phyloP scores from a whole-genome alignment of 768 basidiomycete species.

The Terana coerulea region DNA sequence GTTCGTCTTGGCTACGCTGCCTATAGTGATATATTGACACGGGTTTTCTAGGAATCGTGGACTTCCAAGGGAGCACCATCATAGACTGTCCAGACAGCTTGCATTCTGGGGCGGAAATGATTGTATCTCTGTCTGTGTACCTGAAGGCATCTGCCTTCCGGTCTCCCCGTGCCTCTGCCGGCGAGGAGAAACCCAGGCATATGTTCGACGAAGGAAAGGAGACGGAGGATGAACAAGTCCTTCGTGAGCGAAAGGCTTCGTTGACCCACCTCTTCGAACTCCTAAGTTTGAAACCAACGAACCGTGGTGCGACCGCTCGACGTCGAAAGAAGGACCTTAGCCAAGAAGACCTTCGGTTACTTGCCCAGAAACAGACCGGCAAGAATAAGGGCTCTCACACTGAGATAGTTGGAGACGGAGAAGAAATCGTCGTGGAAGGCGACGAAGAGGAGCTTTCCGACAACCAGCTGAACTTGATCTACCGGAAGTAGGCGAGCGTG shows the following conservation, averaged over 20 bases:
- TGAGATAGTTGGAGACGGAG: slow-evolving; percentile 76
- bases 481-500: slow-evolving; percentile 58
- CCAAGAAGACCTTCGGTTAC: slow-evolving; percentile 39
- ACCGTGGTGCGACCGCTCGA: slow-evolving; percentile 20
- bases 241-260: slow-evolving; percentile 77
- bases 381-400: slow-evolving; percentile 35
- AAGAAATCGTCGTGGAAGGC: slow-evolving; percentile 78
- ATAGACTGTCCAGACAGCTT: slow-evolving; percentile 73
- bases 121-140: slow-evolving; percentile 73
- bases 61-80: slow-evolving; percentile 66
- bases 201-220: slow-evolving; percentile 78
- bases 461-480: slow-evolving; percentile 79
- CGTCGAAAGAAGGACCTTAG: slow-evolving; percentile 27
- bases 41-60: slow-evolving; percentile 49
- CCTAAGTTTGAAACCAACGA: slow-evolving; percentile 60
- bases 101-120: slow-evolving; percentile 70
- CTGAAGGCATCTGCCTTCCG: slow-evolving; percentile 68
- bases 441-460: slow-evolving; percentile 78
- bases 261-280: slow-evolving; percentile 70
- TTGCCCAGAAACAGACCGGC: slow-evolving; percentile 28
- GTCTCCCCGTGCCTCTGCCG: slow-evolving; percentile 30
- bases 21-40: not conserved
- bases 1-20: slow-evolving; percentile 37
- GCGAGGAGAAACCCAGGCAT: slow-evolving; percentile 29
- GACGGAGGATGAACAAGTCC: slow-evolving; percentile 70